Evolutionary conservation across 23 red algal species (phyloP).

Genomic region (Gracilaria gracilis): DNA sequence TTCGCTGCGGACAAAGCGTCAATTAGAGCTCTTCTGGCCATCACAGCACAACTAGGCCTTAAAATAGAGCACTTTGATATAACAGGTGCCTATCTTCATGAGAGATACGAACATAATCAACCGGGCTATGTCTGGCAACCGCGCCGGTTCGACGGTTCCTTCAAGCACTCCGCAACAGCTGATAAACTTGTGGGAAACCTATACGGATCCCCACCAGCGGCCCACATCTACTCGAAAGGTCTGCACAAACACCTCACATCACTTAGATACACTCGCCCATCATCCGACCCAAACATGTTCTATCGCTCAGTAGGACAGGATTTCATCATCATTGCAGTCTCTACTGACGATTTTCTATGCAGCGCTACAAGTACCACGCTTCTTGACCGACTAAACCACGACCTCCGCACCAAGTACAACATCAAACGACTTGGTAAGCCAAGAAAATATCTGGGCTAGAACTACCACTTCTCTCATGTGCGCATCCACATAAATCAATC

Average conservation of each 20-base stretch:
- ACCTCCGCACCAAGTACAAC: neutral
- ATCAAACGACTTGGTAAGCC: slow-evolving; percentile 12
- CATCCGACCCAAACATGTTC: slow-evolving; percentile 25
- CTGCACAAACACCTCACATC: slow-evolving; percentile 3
- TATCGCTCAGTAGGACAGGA: neutral
- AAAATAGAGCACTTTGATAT: slow-evolving; percentile 60
- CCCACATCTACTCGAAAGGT: neutral
- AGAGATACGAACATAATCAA: slow-evolving; percentile 19
- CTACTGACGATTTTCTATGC: slow-evolving; percentile 27
- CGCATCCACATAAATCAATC: slow-evolving; percentile 29
- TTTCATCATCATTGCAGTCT: no score
- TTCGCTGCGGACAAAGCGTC: slow-evolving; percentile 36
- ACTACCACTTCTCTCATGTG: neutral
- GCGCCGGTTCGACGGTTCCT: slow-evolving; percentile 15
- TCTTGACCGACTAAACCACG: neutral
- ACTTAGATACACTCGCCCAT: neutral
- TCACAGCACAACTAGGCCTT: slow-evolving; percentile 3
- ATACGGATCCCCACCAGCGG: slow-evolving; percentile 16
- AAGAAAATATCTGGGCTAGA: slow-evolving; percentile 44
- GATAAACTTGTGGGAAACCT: slow-evolving; percentile 14
- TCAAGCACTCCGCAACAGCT: neutral
- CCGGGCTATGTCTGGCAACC: slow-evolving; percentile 10
- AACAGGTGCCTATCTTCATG: slow-evolving; percentile 29
- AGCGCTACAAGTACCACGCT: neutral
- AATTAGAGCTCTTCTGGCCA: slow-evolving; percentile 1